Evolutionary conservation across 768 basidiomycete genomes (phyloP), one percentile per base, ranked within the genome.

Genomic region (Suillus subluteus): DNA sequence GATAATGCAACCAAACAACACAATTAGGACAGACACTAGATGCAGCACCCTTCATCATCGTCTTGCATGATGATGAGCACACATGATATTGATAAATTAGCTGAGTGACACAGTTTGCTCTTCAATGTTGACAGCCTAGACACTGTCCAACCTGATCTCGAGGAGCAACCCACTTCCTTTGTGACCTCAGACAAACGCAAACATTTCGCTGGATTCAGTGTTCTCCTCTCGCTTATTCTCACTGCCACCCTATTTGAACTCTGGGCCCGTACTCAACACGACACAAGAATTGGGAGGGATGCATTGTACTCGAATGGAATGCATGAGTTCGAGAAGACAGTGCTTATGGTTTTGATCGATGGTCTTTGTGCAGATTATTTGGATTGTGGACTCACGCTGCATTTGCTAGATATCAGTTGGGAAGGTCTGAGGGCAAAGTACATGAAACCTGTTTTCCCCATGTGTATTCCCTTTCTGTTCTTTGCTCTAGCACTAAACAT

Each of bases 371-470:
- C 95, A 41, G 92, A 93, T 74, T 96, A 96, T 73, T 83, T 97
- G 32, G 92, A 95, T 74, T 84, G 92, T 59, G 92, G 91, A 0
- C 75, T 96, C 48, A 96, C 95, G 1, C 94, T 94, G 1, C 90
- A 96, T 75, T 78, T 96, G 15, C 80, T 95, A 54, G 86, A 87
- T 65, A 90, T 95, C 66, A 92, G 92, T 73, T 86, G 90, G 78
- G 83, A 90, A 73, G 95, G 95, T 1, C 72, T 96, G n/a, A 84
- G 93, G 41, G 95, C 96, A 3, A 94, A 96, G 76, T 92, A 87
- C 6, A 89, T 97, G 88, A 82, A 83, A 58, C 92, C 96, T n/a
- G 76, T 95, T 8, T 96, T 96, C 70, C 96, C 96, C 6, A 93
- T 94, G 67, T 70, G 89, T 75, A 11, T 70, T 48, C 59, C 11